Percentiles rank a stretch among this genome's conserved stretches.
Conservation (phyloP, 805 yeast species). For the Candida michaelii region DNA sequence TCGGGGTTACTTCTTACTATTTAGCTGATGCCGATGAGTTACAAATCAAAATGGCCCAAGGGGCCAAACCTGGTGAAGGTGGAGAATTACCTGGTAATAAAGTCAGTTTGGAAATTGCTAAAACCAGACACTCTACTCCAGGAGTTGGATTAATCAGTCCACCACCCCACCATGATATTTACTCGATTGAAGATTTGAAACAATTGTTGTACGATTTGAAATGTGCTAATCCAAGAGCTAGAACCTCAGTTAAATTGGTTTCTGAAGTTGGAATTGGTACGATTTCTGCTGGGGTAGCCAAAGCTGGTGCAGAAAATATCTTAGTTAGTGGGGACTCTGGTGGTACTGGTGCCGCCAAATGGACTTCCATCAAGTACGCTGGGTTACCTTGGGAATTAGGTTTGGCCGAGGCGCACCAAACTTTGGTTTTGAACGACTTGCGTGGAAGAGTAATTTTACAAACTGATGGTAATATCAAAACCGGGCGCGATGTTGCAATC, state of each 20-base stretch:
- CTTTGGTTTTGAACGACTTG: slow-evolving; percentile 90
- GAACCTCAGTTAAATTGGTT: slow-evolving; percentile 93
- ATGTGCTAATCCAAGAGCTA: slow-evolving; percentile 95
- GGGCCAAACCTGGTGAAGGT: slow-evolving; percentile 99
- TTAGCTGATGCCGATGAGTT: slow-evolving; percentile 95
- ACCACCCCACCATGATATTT: slow-evolving; percentile 98
- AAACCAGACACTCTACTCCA: slow-evolving; percentile 93
- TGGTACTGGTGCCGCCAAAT: slow-evolving; percentile 99
- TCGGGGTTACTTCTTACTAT: slow-evolving; percentile 95
- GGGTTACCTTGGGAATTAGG: slow-evolving; percentile 99
- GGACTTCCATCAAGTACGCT: slow-evolving; percentile 96
- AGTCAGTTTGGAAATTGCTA: slow-evolving; percentile 84
- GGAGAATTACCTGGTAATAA: slow-evolving; percentile 97
- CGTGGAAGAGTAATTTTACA: slow-evolving; percentile 95
- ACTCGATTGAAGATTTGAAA: slow-evolving; percentile 95
- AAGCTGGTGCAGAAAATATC: slow-evolving; percentile 97
- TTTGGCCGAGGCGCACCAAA: slow-evolving; percentile 96
- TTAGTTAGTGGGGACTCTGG: slow-evolving; percentile 98
- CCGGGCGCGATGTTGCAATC: slow-evolving; percentile 95
- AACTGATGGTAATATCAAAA: slow-evolving; percentile 97
- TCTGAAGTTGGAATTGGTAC: slow-evolving; percentile 99
- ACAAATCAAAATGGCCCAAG: slow-evolving; percentile 98
- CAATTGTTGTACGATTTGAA: slow-evolving; percentile 95
- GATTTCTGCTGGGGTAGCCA: slow-evolving; percentile 98
- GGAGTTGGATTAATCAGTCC: slow-evolving; percentile 97